Conservation (phyloP, 2,329 filamentous ascomycete genomes). For the Hymenoscyphus fraxineus region DNA sequence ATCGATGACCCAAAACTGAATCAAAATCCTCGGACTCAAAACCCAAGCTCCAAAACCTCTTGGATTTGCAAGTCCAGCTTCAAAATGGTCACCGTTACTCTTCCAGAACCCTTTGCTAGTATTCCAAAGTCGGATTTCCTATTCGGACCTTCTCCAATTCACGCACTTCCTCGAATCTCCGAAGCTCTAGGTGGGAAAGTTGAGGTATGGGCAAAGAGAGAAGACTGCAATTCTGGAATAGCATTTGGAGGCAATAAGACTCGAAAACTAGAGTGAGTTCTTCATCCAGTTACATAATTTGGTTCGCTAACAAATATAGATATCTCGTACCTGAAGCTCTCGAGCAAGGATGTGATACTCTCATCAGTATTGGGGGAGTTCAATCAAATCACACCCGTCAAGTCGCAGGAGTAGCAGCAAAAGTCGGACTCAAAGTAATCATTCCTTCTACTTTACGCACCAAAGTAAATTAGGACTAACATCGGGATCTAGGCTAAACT, state of each 20-base stretch:
- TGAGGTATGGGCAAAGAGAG: constrained; percentile 65
- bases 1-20: not conserved
- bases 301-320: constrained; percentile 33
- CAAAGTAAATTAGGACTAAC: not conserved
- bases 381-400: constrained; percentile 69
- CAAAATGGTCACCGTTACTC: constrained; percentile 37
- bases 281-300: not conserved
- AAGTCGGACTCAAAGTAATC: constrained; percentile 49
- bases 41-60: not conserved
- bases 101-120: constrained; percentile 58
- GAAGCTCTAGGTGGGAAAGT: constrained; percentile 56
- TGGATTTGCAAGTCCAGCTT: not conserved
- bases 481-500: constrained; percentile 40
- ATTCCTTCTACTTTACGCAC: not conserved
- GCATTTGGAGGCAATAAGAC: constrained; percentile 69
- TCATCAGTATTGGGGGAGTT: constrained; percentile 64
- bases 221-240: constrained; percentile 66
- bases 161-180: constrained; percentile 62
- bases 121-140: constrained; percentile 61
- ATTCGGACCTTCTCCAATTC: constrained; percentile 66
- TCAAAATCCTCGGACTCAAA: too few relatives aligned
- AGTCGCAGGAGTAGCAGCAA: constrained; percentile 59
- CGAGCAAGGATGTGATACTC: constrained; percentile 53
- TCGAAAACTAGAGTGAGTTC: constrained; percentile 57
- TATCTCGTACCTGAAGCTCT: constrained; percentile 64